phyloP scores from a whole-genome alignment of 352 stramenopile genomes.

The Pythium plurisporium region DNA sequence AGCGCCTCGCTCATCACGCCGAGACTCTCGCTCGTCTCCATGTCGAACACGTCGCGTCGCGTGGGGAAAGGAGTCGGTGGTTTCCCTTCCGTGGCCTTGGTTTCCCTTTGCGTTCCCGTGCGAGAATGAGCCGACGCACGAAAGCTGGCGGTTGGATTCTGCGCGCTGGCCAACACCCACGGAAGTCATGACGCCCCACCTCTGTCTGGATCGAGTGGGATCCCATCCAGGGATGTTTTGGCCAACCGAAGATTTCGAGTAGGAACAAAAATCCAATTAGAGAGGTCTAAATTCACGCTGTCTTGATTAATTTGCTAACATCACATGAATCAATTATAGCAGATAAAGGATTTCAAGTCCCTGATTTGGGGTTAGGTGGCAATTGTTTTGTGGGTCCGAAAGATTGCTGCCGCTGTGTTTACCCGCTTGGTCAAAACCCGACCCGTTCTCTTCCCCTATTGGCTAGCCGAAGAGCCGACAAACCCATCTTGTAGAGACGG shows the following conservation, averaged over 20 bases:
- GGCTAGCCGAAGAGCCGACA: not conserved
- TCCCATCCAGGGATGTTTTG: not conserved
- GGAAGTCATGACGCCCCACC: too few species aligned
- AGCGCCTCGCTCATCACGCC: slow-evolving; percentile 28
- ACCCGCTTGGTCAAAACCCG: too few species aligned
- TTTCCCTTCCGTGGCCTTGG: not conserved
- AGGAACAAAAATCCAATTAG: too few species aligned
- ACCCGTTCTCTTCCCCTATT: not conserved
- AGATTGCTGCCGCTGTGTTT: too few species aligned
- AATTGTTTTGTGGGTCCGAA: too few species aligned
- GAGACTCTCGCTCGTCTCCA: slow-evolving; percentile 22
- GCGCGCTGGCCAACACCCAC: too few species aligned
- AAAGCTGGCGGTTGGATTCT: not conserved
- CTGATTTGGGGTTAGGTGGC: slow-evolving; percentile 14
- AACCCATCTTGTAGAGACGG: not conserved
- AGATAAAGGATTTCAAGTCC: not conserved
- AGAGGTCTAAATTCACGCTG: too few species aligned
- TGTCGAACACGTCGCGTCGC: not conserved
- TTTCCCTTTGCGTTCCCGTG: not conserved
- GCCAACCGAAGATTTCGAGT: not conserved
- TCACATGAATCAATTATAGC: not conserved
- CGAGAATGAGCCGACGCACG: not conserved
- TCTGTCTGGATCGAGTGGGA: not conserved
- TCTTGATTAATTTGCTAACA: not conserved
- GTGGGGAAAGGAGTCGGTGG: not conserved